Base-by-base conservation (phyloP, 2,329 filamentous ascomycete genomes). In the Calonectria henricotiae region DNA sequence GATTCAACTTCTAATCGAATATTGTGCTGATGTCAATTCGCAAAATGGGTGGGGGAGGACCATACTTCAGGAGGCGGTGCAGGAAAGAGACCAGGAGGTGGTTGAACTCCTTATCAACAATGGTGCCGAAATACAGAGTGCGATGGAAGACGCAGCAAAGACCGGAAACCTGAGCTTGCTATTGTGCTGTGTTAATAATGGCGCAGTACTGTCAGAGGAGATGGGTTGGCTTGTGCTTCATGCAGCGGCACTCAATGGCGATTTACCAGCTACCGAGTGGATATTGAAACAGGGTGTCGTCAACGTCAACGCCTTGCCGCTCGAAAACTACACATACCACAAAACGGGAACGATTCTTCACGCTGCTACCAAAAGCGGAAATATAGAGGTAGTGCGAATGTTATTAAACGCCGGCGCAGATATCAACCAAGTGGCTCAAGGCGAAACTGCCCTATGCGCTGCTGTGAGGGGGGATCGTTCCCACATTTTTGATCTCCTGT, bases 1-100 rank as follows among this genome's bases (percentile, higher is more conserved):
- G 3, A 15, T 13, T 6, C 41, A 15, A 17, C 30, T 62, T 0
- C 12, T 62, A 4, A 25, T 37, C 13, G 30, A 47, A 2, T 39
- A 9, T 11, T 41, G 60, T 3, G 60, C 60, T 11, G 20, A 49
- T 17, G 60, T 62, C 5, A 62, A 62, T 20, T 58, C 51, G 3
- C 20, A 17, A 35, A n/a, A 30, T 20, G n/a, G 32, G 1, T n/a
- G 3, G 12, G 11, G 23, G 20, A 13, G 23, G 20, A 12, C 51
- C 5, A 30, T 30, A 20, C 30, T 58, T 3, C 32, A 58, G 20
- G 51, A 15, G n/a, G 51, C 32, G 2, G 51, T n/a, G 15, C n/a
- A 39, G 8, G 25, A 0, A 17, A 30, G 32, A 17, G 51, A 39
- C n/a, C n/a, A 39, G 32, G 6, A 7, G 20, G 23, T 39, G n/a